Evolutionary conservation across 2,329 filamentous ascomycete species (phyloP).

Genomic region (Aschersonia sp.): DNA sequence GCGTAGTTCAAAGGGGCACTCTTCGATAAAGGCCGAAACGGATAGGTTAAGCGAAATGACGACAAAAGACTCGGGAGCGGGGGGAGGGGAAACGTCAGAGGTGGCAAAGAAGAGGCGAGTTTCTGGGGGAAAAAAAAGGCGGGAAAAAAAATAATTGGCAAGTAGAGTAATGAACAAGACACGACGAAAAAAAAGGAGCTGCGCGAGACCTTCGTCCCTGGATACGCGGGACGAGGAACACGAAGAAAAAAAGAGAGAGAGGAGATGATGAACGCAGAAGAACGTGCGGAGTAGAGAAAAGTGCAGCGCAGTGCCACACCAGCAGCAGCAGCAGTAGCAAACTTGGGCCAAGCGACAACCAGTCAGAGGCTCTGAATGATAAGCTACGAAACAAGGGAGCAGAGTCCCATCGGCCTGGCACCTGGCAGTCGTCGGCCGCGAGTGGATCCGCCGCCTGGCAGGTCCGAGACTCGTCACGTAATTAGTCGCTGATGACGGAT

Average conservation of each 20-base stretch:
- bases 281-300: not conserved
- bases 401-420: not conserved
- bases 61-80: not conserved
- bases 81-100: not conserved
- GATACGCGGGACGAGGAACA: not conserved
- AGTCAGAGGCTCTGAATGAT: not conserved
- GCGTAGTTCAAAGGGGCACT: no score
- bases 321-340: not conserved
- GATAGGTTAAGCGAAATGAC: not conserved
- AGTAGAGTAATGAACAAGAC: not conserved
- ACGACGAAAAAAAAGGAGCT: not conserved
- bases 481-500: no score
- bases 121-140: not conserved
- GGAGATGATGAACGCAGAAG: not conserved
- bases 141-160: not conserved
- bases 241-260: not conserved
- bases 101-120: not conserved
- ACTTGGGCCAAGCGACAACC: not conserved
- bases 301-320: not conserved
- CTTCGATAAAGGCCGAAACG: not conserved
- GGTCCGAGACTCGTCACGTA: no score
- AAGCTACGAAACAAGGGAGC: not conserved
- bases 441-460: no score
- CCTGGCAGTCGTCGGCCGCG: not conserved
- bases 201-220: no score